These are phyloP conservation scores for Suhomyces anneliseae DNA, from an alignment of 1,139 yeast genomes.

Conservation along the genomic window DNA sequence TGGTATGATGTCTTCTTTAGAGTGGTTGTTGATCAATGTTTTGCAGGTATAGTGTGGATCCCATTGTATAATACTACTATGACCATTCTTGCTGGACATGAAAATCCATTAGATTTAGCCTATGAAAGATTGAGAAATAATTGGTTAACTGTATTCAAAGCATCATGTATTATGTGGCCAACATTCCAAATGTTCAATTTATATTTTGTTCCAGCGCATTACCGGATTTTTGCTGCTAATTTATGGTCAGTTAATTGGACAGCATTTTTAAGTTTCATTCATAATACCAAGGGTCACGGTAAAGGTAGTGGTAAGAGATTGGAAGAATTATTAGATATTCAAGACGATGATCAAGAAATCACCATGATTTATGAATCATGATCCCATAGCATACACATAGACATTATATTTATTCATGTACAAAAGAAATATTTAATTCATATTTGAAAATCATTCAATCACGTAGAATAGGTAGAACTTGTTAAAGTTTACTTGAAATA, in stretches of 20 bases:
- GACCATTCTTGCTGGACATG: constrained; percentile 40
- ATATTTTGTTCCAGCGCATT: constrained; percentile 42
- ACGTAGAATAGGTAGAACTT: no score
- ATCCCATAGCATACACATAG: background rate
- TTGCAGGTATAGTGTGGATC: constrained; percentile 39
- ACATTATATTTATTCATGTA: background rate
- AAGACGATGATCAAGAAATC: constrained; percentile 29
- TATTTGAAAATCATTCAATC: background rate
- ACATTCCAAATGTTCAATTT: constrained; percentile 41
- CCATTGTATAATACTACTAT: constrained; percentile 46
- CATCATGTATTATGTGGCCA: constrained; percentile 50
- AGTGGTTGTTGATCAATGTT: constrained; percentile 38
- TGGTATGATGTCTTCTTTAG: constrained; percentile 39
- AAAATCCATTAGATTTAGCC: constrained; percentile 36
- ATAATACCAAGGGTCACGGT: constrained; percentile 48
- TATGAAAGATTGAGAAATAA: constrained; percentile 35
- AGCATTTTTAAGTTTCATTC: constrained; percentile 45
- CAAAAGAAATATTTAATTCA: no score
- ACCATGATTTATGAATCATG: constrained; percentile 30
- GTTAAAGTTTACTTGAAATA: no score
- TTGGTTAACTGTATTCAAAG: constrained; percentile 45
- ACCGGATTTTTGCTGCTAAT: constrained; percentile 40
- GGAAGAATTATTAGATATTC: constrained; percentile 44
- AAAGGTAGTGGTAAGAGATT: constrained; percentile 36
- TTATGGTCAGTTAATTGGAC: constrained; percentile 49